These are phyloP conservation scores for Pseudofabraea citricarpa DNA, from an alignment of 2,329 filamentous ascomycete species.

Conservation along the genomic window DNA sequence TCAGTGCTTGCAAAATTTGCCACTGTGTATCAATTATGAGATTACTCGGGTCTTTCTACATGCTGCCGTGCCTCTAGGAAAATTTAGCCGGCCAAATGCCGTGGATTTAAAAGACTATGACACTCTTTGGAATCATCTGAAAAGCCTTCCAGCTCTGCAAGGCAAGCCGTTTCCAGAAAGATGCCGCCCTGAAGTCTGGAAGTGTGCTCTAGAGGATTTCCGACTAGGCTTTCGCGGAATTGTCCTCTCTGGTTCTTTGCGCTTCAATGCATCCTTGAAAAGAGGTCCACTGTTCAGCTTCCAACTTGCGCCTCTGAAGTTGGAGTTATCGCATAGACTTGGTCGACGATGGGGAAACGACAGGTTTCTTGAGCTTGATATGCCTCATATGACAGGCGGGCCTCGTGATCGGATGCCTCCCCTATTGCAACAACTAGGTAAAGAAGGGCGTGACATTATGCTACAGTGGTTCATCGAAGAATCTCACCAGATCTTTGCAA, in stretches of 20 bases:
- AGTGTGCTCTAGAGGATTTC: constrained; percentile 10
- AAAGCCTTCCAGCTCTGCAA: constrained; percentile 18
- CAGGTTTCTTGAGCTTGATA: constrained; percentile 50
- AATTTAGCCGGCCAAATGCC: constrained; percentile 8
- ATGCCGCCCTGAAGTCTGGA: constrained; percentile 39
- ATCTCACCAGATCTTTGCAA: constrained; percentile 21
- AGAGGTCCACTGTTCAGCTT: constrained; percentile 40
- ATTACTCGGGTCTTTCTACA: constrained; percentile 24
- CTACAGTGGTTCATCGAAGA: constrained; percentile 34
- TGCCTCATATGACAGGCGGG: constrained; percentile 38
- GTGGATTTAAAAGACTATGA: constrained; percentile 38
- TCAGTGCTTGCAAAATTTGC: constrained; percentile 7
- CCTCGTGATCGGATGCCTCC: constrained; percentile 16
- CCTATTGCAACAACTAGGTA: constrained; percentile 26
- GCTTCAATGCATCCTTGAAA: constrained; percentile 26
- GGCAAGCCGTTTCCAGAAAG: background rate
- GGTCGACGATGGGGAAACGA: constrained; percentile 52
- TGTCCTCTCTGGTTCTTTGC: constrained; percentile 38
- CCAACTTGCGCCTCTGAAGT: constrained; percentile 40
- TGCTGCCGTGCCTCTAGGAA: constrained; percentile 15
- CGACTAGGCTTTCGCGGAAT: constrained; percentile 33
- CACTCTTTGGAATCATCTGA: constrained; percentile 37
- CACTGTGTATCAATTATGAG: constrained; percentile 23
- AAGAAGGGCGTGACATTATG: constrained; percentile 28
- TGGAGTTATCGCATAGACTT: constrained; percentile 47